Evolutionary conservation across 2,329 filamentous ascomycete species (phyloP).

Genomic region (Epichloe gansuensis): DNA sequence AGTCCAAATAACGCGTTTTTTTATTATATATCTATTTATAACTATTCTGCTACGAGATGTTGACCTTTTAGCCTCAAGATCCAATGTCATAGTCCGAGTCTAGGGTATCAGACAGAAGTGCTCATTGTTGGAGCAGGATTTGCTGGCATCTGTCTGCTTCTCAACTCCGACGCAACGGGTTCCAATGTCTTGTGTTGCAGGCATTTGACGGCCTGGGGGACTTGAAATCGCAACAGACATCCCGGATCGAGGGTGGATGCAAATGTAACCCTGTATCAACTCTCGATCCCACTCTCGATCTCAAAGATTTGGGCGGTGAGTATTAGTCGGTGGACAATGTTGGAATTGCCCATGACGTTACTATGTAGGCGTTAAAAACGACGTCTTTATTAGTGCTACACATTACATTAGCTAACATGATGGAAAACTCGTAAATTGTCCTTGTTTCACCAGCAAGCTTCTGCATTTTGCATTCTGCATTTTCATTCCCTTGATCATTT

Average conservation of each 20-base stretch:
- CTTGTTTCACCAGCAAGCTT: too few relatives aligned
- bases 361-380: too few relatives aligned
- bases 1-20: too few relatives aligned
- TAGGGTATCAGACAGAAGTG: conserved; percentile 16
- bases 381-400: too few relatives aligned
- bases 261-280: conserved; percentile 40
- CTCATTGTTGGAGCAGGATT: conserved; percentile 35
- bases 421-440: too few relatives aligned
- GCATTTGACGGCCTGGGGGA: conserved; percentile 38
- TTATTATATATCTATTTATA: too few relatives aligned
- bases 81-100: background rate
- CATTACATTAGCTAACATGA: too few relatives aligned
- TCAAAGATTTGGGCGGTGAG: conserved; percentile 26
- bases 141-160: conserved; percentile 37
- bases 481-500: too few relatives aligned
- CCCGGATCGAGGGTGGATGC: conserved; percentile 43
- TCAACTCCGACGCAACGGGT: conserved; percentile 37
- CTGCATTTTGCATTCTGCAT: too few relatives aligned
- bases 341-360: background rate
- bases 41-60: background rate
- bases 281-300: conserved; percentile 38
- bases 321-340: background rate
- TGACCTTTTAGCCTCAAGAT: too few relatives aligned
- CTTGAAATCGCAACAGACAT: conserved; percentile 46
- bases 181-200: conserved; percentile 38